Evolutionary conservation across 2,329 filamentous ascomycete genomes (phyloP).

Genomic region (Dendryphion nanum): DNA sequence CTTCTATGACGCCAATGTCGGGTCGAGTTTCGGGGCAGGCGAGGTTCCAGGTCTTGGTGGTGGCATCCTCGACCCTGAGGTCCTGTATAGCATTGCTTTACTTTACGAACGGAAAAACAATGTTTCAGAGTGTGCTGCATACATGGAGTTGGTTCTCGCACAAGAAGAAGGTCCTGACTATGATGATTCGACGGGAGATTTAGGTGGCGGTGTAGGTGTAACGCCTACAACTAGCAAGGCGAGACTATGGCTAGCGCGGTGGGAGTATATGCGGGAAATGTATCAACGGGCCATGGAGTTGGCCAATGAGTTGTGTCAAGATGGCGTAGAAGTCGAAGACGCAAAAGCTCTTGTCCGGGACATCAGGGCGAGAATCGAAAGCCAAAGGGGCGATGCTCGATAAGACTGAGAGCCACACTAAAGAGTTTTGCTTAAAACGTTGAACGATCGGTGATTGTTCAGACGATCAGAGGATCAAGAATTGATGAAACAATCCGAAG

Average conservation of each 20-base stretch:
- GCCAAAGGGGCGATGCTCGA: conserved; percentile 19
- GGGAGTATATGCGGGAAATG: conserved; percentile 73
- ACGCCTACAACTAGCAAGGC: conserved; percentile 90
- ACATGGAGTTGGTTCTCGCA: conserved; percentile 93
- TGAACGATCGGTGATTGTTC: too few species aligned
- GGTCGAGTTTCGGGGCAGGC: conserved; percentile 47
- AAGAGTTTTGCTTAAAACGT: too few species aligned
- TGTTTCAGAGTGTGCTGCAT: conserved; percentile 77
- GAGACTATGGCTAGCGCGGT: conserved; percentile 86
- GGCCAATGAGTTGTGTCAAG: conserved; percentile 88
- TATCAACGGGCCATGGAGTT: conserved; percentile 74
- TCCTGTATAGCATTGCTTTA: conserved; percentile 82
- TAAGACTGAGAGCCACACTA: too few species aligned
- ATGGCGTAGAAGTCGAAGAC: conserved; percentile 95
- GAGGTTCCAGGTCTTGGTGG: conserved; percentile 45
- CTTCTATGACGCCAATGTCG: conserved; percentile 69
- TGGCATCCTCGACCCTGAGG: conserved; percentile 78
- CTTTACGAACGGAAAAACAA: conserved; percentile 83
- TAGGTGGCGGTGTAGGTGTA: conserved; percentile 69
- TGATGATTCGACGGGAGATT: conserved; percentile 37
- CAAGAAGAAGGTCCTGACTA: conserved; percentile 74
- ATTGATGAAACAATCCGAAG: too few species aligned
- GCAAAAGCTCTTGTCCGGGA: conserved; percentile 91
- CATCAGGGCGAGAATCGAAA: conserved; percentile 72
- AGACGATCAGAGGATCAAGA: too few species aligned